Evolutionary conservation across 2,329 filamentous ascomycete genomes (phyloP).

Genomic region (Cordyceps fumosorosea): DNA sequence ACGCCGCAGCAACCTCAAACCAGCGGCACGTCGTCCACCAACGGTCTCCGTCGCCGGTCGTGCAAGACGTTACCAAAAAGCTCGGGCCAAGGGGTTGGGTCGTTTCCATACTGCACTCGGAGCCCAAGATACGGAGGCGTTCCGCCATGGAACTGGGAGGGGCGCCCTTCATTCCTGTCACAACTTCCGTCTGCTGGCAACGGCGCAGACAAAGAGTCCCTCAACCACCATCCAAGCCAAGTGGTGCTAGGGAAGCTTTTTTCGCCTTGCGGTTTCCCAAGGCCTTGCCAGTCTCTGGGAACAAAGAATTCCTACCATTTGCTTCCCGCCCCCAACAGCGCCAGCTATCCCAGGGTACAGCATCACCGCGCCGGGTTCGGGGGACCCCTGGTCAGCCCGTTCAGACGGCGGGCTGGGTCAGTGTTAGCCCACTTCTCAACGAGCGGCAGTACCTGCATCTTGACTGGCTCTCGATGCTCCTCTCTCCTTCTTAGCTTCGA

Average conservation of each 20-base stretch:
- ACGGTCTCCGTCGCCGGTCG: too few relatives aligned
- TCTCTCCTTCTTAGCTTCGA: constrained; percentile 1
- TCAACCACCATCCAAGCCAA: background rate
- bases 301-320: too few relatives aligned
- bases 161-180: background rate
- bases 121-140: background rate
- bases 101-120: background rate
- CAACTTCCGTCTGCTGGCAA: background rate
- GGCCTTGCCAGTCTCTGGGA: too few relatives aligned
- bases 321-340: too few relatives aligned
- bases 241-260: too few relatives aligned
- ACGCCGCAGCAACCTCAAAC: too few relatives aligned
- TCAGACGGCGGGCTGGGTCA: background rate
- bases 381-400: background rate
- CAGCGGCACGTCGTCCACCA: too few relatives aligned
- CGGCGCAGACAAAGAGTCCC: background rate
- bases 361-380: background rate
- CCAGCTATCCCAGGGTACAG: too few relatives aligned
- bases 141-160: background rate
- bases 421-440: background rate
- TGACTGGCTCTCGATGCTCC: constrained; percentile 8
- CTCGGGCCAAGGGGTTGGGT: background rate
- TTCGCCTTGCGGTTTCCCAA: too few relatives aligned
- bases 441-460: constrained; percentile 7
- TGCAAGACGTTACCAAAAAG: too few relatives aligned